Evolutionary conservation across 2,329 filamentous ascomycete genomes (phyloP).

Genomic region (Beauveria sp.): DNA sequence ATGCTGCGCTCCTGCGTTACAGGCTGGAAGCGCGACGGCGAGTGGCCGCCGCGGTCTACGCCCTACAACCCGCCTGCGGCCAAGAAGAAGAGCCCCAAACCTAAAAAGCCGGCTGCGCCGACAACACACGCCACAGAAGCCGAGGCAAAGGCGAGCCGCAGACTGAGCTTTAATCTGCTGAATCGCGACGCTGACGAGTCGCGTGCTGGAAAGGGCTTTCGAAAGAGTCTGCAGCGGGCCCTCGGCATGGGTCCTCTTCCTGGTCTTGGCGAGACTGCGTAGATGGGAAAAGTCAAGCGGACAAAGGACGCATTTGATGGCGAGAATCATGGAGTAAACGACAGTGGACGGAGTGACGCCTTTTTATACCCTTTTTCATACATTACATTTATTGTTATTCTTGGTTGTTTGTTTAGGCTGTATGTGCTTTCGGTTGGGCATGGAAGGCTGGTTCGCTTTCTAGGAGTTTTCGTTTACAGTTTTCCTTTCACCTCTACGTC

Average conservation of each 20-base stretch:
- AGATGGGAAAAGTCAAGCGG: not conserved
- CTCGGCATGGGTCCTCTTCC: slow-evolving; percentile 29
- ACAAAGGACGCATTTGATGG: not conserved
- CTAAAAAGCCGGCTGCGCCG: slow-evolving; percentile 22
- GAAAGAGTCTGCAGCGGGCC: slow-evolving; percentile 39
- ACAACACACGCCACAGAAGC: slow-evolving; percentile 17
- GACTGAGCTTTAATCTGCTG: slow-evolving; percentile 41
- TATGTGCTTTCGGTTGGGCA: not conserved
- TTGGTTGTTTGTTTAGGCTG: not conserved
- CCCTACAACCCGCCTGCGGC: slow-evolving; percentile 29
- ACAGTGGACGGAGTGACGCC: too few relatives aligned
- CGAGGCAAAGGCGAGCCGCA: slow-evolving; percentile 25
- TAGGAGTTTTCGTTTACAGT: not conserved
- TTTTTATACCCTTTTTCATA: not conserved
- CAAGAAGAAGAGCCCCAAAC: slow-evolving; percentile 33
- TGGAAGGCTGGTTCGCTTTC: not conserved
- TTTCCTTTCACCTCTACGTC: not conserved
- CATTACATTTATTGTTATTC: not conserved
- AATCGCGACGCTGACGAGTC: slow-evolving; percentile 29
- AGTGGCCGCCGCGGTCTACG: slow-evolving; percentile 67
- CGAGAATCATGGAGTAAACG: not conserved
- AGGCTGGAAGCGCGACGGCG: slow-evolving; percentile 87
- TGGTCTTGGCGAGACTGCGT: slow-evolving; percentile 10
- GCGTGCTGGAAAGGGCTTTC: slow-evolving; percentile 31
- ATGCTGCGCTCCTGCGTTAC: slow-evolving; percentile 74